Evolutionary conservation across 768 basidiomycete species (phyloP), one percentile per base, ranked within the genome.

Genomic region (Tephrocybe rancida): DNA sequence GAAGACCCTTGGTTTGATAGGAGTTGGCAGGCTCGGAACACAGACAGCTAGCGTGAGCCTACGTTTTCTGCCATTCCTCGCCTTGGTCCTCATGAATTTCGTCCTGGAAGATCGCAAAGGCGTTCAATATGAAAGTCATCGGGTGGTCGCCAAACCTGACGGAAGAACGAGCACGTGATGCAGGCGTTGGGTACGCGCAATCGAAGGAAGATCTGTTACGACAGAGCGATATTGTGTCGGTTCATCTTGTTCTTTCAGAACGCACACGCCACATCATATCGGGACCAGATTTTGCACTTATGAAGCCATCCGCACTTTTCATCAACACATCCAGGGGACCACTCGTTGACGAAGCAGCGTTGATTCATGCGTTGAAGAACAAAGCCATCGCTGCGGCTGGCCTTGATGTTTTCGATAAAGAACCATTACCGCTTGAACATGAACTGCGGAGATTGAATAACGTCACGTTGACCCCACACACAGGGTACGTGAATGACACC

Each of bases 321-420:
- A 77, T 88, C 62, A 90, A 88, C 61, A 86, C 87, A 0, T 82
- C 82, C 2, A 68, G 87, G 49, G 87, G 88, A 0, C 84, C 84
- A 2, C 63, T 90, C 18, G 78, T 90, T 4, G 81, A 88, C 49
- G 86, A 87, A 58, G 57, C 46, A 0, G 86, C 80, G 0, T 62
- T 90, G 29, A 54, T 87, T 8, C 66, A 80, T 3, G 73, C 71
- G 2, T 62, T 87, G 54, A 64, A 73, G 51, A 62, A 75, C 29
- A 73, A 72, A 35, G 69, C 56, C 39, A 84, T 88, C 30, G 75
- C 76, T 2, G 86, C 84, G 0, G 86, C 80, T 0, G 86, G 82
- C 0, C 63, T 88, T 48, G 86, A 88, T 64, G 87, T 88, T 1
- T 88, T 79, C 61, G 85, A 86, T 42, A 61, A 77, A 30, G 85